Base-by-base conservation (phyloP, 352 stramenopile species). In the Globisporangium acanthophoron region DNA sequence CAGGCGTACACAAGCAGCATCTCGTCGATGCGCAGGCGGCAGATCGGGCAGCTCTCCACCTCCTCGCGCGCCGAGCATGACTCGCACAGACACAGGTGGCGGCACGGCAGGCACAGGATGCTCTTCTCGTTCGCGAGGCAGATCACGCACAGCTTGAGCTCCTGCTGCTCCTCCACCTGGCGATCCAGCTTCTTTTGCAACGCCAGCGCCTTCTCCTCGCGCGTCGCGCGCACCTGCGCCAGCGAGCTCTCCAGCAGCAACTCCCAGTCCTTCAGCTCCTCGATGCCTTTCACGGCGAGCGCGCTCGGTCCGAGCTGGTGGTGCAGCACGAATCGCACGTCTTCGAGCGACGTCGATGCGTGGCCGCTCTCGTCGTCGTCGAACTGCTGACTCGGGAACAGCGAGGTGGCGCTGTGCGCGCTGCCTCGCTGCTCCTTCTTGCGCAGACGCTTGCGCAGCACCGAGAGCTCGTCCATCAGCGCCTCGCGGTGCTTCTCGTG, bases 101-200 rank as follows among this genome's bases (percentile, higher is more conserved):
- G 82, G 48, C 85, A 94, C 0, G 85, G 85, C 33, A 94, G 57
- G 47, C 85, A 94, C 55, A 94, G 56, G 53, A 94, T 92, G 27
- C 67, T 91, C 65, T 94, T 94, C 24, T 92, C 83, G 49, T 79
- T 87, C 18, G 80, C 71, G 35, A 94, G 64, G 35, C 85, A 94
- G 41, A 94, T 87, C 43, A 94, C 85, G 56, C 85, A 94, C 15
- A 92, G 76, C 65, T 93, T 94, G 58, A 91, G 76, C 60, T 94
- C 85, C 31, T 92, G 76, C 48, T 90, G 78, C 37, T 88, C 79
- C 43, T 90, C 83, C 5, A 88, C 71, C 51, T 91, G 80, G 3
- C 82, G 75, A 40, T 90, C 85, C 9, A 94, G 63, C 35, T 78
- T 80, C 60, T 90, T 80, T 57, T 92, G 80, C 56, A 89, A 67